Evolutionary conservation across 1,284 basidiomycete species (phyloP), one percentile per base, ranked within the genome.

Genomic region (Trichosporon sp.): DNA sequence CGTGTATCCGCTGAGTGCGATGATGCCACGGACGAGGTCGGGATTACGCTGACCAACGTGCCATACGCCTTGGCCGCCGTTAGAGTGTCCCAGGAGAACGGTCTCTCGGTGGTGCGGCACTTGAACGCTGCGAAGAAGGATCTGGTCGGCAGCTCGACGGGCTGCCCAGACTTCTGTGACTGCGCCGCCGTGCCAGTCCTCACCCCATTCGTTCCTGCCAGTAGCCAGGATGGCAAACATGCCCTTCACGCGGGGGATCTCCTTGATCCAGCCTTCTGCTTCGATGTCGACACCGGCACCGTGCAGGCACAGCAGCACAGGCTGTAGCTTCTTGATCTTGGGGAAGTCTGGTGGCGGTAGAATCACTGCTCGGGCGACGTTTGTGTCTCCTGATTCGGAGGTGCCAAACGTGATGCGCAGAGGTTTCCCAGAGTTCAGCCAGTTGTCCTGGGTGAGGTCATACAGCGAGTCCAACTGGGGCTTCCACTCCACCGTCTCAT

Each of bases 61-160:
- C 91, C 93, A 94, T 2, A 91, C 87, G 0, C 94, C 94, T 82
- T 96, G 94, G 2, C 94, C 94, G 8, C 94, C 94, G 79, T 97
- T 97, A 1, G 93, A 96, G 79, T 97, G 94, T 0, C 94, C 94
- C 63, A 95, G 85, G 6, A 95, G 70, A 10, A 77, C n/a, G 0
- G 73, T 75, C 14, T 70, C 73, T 1, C 21, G 1, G 4, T 69
- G 68, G 2, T 68, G 19, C 2, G 14, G 8, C n/a, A 64, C 11
- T 10, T 54, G 4, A 11, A 63, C 11, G 8, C 56, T 11, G 26
- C 56, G 48, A 19, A 10, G 2, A 10, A 68, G n/a, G 6, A 51
- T 32, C 4, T 8, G 21, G 6, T 19, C 56, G 6, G 79, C 61
- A n/a, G 74, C 76, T n/a, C 78, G 78, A 19, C 80, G 71, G 2